These are phyloP conservation scores for Cyclotella atomus DNA, from an alignment of 108 stramenopile species.

Conservation along the genomic window DNA sequence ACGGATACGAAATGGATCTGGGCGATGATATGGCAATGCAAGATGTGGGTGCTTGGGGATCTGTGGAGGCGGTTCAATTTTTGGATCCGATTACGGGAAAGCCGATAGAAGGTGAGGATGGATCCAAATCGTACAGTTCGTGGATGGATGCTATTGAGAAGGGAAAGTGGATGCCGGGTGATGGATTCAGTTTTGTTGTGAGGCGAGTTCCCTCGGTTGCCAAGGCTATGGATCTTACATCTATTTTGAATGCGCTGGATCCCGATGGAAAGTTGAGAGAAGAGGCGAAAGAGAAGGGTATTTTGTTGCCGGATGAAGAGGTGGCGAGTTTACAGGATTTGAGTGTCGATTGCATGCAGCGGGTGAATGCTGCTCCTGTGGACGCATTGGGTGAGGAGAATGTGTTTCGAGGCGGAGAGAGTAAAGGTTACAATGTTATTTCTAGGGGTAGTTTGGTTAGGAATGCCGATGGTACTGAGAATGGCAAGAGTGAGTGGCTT, in stretches of 20 bases:
- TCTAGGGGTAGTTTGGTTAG: slow-evolving; percentile 55
- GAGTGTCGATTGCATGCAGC: slow-evolving; percentile 54
- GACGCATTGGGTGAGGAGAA: slow-evolving; percentile 50
- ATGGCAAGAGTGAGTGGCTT: slow-evolving; percentile 54
- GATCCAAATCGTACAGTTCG: slow-evolving; percentile 44
- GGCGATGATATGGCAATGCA: slow-evolving; percentile 62
- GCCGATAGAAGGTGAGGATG: slow-evolving; percentile 33
- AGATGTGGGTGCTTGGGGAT: slow-evolving; percentile 81
- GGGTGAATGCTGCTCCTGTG: slow-evolving; percentile 61
- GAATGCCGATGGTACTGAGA: slow-evolving; percentile 70
- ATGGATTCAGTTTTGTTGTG: slow-evolving; percentile 79
- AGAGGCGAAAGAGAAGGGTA: slow-evolving; percentile 60
- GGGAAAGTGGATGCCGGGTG: slow-evolving; percentile 74
- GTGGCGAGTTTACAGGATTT: slow-evolving; percentile 59
- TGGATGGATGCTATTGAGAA: slow-evolving; percentile 65
- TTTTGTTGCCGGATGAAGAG: slow-evolving; percentile 59
- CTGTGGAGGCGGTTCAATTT: slow-evolving; percentile 66
- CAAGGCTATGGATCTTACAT: slow-evolving; percentile 62
- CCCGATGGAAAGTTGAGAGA: slow-evolving; percentile 71
- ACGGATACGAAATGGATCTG: slow-evolving; percentile 68
- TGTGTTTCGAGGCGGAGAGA: slow-evolving; percentile 58
- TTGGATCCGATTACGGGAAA: slow-evolving; percentile 53
- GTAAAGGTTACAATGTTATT: slow-evolving; percentile 76
- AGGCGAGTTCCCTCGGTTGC: slow-evolving; percentile 74
- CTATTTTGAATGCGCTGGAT: slow-evolving; percentile 72